Base-by-base conservation (phyloP, 1,139 yeast species). In the Zygosaccharomyces pseudobailii region DNA sequence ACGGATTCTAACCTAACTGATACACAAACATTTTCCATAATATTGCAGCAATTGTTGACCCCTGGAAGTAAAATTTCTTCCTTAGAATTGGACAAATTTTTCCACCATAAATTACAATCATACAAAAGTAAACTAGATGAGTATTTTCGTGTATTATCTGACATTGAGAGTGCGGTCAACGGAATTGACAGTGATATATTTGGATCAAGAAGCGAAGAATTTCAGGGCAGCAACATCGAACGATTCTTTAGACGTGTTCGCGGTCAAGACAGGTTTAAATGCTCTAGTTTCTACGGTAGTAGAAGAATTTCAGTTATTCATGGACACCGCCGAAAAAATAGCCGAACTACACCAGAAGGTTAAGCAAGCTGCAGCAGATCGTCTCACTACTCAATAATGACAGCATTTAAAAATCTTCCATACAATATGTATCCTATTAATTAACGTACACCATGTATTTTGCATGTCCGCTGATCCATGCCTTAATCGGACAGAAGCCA, bases 261-360 rank as follows among this genome's bases (percentile, higher is more conserved):
- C 53, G 17, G 48, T 60, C 43, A 64, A 58, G 40, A 58, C 61
- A 3, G 67, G 63, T 13, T 45, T 63, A 38, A 58, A 58, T 43
- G 55, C 65, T 4, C 55, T 64, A 20, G 59, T 64, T 5, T 50
- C 59, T 8, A 85, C 95, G 0, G 75, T 92, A 28, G 81, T 83
- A 56, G 88, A 85, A 56, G 97, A 90, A 68, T 88, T 88, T 66
- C 74, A 76, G 47, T 73, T 90, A 54, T 90, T 90, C 67, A 87
- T 92, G 90, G 95, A 89, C 59, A 74, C 89, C 44, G 90, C 96
- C 49, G 95, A 89, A 67, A 78, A 82, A 31, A 83, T 90, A 61
- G 97, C 97, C 2, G 95, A 86, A 59, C 70, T 88, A 45, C 97
- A 92, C 68, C 89, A 84, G 57, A 82, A 80, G 48, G 83, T 84